Evolutionary conservation across 345 rosid species (phyloP).

Genomic region (Citrus reticulata): DNA sequence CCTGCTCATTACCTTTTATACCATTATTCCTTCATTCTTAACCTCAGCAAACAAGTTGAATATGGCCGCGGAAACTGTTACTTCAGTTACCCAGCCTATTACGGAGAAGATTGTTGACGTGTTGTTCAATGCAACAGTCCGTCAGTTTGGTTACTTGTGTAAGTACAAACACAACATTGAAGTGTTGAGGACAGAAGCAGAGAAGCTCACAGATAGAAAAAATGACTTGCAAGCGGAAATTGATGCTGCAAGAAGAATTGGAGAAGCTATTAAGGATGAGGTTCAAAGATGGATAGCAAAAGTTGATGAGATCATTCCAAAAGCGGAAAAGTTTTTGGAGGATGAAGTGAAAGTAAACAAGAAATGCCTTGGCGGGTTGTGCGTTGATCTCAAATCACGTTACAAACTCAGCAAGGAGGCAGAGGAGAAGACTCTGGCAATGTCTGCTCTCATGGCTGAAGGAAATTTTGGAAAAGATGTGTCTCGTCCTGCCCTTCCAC

Average conservation of each 20-base stretch:
- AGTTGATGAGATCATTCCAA: not conserved
- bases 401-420: not conserved
- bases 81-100: not conserved
- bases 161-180: not conserved
- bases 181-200: not conserved
- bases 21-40: too few species aligned
- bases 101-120: not conserved
- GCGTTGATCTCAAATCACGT: not conserved
- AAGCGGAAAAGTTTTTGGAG: not conserved
- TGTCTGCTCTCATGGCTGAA: too few species aligned
- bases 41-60: too few species aligned
- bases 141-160: not conserved
- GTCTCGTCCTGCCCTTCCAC: constrained; percentile 1
- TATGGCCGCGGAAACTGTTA: not conserved
- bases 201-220: not conserved
- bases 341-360: not conserved
- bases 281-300: not conserved
- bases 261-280: not conserved
- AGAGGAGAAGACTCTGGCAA: not conserved
- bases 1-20: too few species aligned
- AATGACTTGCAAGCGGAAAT: not conserved
- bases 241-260: not conserved
- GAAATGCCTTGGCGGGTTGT: not conserved
- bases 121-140: not conserved
- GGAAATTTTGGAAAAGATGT: too few species aligned